Evolutionary conservation across 257 asterid genomes (phyloP).

Genomic region (Solanum pennellii): DNA sequence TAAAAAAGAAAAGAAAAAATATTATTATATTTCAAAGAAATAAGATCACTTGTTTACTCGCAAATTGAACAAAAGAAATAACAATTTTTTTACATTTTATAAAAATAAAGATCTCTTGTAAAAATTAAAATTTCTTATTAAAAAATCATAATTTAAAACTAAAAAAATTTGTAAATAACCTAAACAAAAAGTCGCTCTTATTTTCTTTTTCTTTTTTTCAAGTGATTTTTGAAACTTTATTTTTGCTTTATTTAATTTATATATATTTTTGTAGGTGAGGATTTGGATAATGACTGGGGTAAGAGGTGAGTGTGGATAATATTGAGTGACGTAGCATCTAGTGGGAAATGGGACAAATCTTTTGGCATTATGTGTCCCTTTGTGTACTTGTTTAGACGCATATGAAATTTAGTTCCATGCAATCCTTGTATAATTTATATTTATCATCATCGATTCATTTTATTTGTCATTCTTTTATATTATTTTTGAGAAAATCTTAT

Average conservation of each 20-base stretch:
- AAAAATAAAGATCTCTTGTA: neutral
- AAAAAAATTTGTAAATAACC: neutral
- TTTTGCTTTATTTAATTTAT: neutral
- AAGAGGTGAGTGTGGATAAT: neutral
- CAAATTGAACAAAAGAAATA: neutral
- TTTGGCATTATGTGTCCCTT: neutral
- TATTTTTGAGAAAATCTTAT: neutral
- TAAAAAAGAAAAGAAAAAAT: too few relatives aligned
- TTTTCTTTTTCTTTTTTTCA: neutral
- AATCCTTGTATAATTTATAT: neutral
- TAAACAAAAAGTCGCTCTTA: neutral
- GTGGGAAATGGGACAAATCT: neutral
- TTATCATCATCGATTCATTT: neutral
- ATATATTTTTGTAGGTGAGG: neutral
- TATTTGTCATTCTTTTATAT: too few relatives aligned
- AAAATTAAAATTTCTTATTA: neutral
- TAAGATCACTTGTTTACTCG: neutral
- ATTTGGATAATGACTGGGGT: neutral
- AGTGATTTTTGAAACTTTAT: neutral
- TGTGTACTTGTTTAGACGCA: neutral
- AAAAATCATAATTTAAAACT: neutral
- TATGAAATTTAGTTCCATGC: neutral
- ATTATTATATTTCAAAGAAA: neutral
- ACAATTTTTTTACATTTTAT: neutral
- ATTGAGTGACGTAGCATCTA: neutral